phyloP scores from a whole-genome alignment of 768 basidiomycete species.

The Suillus plorans region DNA sequence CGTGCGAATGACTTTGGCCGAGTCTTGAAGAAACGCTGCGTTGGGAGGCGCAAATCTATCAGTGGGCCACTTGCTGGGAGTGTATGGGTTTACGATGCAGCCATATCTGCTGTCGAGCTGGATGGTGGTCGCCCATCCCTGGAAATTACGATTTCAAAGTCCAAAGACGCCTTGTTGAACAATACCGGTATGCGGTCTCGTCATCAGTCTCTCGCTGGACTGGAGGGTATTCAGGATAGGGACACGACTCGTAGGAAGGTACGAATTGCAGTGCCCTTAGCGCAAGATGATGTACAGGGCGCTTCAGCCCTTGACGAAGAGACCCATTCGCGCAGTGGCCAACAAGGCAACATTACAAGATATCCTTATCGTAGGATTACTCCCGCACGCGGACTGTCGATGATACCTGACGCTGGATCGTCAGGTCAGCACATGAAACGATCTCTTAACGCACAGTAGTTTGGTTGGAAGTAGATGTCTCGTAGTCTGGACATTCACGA shows the following conservation, averaged over 20 bases:
- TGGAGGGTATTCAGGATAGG: slow-evolving; percentile 17
- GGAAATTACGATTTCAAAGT: slow-evolving; percentile 20
- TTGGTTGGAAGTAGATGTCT: background rate
- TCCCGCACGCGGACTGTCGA: background rate
- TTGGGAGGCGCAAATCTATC: slow-evolving; percentile 49
- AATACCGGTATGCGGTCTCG: slow-evolving; percentile 16
- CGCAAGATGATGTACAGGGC: slow-evolving; percentile 2
- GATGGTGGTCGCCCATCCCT: slow-evolving; percentile 16
- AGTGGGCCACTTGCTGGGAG: slow-evolving; percentile 31
- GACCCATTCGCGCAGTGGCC: background rate
- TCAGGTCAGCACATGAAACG: background rate
- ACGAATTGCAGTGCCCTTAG: slow-evolving; percentile 20
- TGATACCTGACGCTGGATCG: background rate
- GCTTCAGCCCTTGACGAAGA: background rate
- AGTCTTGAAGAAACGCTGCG: slow-evolving; percentile 55
- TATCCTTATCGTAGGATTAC: background rate
- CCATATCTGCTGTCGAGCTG: slow-evolving; percentile 43
- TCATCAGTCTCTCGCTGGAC: slow-evolving; percentile 23
- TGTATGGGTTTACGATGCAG: slow-evolving; percentile 53
- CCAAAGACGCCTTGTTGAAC: slow-evolving; percentile 2
- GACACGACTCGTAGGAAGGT: slow-evolving; percentile 14
- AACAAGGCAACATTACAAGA: background rate
- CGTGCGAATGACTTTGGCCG: slow-evolving; percentile 20
- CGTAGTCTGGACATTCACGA: background rate
- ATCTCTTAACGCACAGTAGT: background rate